These are phyloP conservation scores for Tuber umbilicatum DNA, from an alignment of 495 filamentous ascomycete species.

Conservation along the genomic window DNA sequence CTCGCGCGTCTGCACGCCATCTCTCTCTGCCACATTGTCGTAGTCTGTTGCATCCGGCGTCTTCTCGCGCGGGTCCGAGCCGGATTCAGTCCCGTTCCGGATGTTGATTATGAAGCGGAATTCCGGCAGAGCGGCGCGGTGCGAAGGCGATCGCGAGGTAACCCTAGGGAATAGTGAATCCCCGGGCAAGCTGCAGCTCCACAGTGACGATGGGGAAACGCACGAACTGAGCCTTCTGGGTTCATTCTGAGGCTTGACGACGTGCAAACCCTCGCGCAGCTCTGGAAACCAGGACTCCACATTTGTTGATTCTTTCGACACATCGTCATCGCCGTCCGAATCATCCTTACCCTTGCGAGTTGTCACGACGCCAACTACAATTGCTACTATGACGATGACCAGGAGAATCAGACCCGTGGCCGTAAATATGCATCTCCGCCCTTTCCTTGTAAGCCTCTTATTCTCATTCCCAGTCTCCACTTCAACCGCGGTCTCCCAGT, in stretches of 20 bases:
- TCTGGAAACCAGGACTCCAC: conserved; percentile 11
- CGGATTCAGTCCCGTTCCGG: conserved; percentile 1
- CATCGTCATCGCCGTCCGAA: not conserved
- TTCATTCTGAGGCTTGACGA: conserved; percentile 11
- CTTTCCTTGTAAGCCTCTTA: conserved; percentile 16
- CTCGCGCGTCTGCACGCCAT: conserved; percentile 57
- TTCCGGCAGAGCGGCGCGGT: conserved; percentile 10
- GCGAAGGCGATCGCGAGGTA: not conserved
- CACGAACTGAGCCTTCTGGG: conserved; percentile 15
- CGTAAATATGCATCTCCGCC: conserved; percentile 18
- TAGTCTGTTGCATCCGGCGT: conserved; percentile 26
- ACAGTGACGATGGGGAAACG: conserved; percentile 12
- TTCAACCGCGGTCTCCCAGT: conserved; percentile 20
- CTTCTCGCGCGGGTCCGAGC: not conserved
- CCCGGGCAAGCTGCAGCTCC: conserved; percentile 32
- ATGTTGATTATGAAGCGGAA: conserved; percentile 32
- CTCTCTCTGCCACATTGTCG: conserved; percentile 40
- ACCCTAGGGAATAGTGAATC: conserved; percentile 28
- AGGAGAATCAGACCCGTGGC: conserved; percentile 13
- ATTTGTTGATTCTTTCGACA: not conserved
- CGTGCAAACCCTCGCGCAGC: conserved; percentile 16
- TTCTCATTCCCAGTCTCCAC: conserved; percentile 18
- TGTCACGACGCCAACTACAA: conserved; percentile 23
- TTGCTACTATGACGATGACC: conserved; percentile 14
- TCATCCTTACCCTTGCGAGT: conserved; percentile 1